Conservation (phyloP, 2,329 filamentous ascomycete species). For the Thelonectria blattea region DNA sequence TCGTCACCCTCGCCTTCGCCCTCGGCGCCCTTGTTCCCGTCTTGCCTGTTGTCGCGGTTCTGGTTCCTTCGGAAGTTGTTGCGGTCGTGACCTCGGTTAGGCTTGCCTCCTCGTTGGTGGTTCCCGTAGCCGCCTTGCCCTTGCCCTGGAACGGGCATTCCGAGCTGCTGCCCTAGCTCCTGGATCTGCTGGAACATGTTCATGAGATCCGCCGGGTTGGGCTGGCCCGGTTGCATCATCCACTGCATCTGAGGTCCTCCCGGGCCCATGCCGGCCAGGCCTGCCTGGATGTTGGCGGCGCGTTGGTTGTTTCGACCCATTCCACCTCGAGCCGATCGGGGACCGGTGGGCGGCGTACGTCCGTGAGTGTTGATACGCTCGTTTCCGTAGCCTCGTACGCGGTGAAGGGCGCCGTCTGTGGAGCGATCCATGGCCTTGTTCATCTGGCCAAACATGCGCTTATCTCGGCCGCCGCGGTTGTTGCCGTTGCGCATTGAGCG, state of each 20-base stretch:
- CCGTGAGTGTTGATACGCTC: slow-evolving; percentile 83
- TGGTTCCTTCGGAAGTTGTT: slow-evolving; percentile 59
- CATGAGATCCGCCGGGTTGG: slow-evolving; percentile 63
- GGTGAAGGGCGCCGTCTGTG: slow-evolving; percentile 77
- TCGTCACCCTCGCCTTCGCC: slow-evolving; percentile 58
- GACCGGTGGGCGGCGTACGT: slow-evolving; percentile 74
- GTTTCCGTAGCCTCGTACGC: slow-evolving; percentile 74
- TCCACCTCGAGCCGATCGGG: slow-evolving; percentile 61
- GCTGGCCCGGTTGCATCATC: slow-evolving; percentile 55
- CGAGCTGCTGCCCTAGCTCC: slow-evolving; percentile 69
- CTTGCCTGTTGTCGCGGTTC: slow-evolving; percentile 47
- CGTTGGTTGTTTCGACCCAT: slow-evolving; percentile 59
- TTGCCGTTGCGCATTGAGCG: slow-evolving; percentile 84
- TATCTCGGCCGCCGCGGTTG: slow-evolving; percentile 67
- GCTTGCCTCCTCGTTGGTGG: slow-evolving; percentile 55
- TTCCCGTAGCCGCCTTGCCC: slow-evolving; percentile 49
- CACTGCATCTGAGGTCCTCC: slow-evolving; percentile 47
- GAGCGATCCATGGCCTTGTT: slow-evolving; percentile 82
- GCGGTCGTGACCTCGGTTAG: slow-evolving; percentile 70
- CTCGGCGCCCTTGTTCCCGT: slow-evolving; percentile 43
- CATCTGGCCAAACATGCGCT: slow-evolving; percentile 85
- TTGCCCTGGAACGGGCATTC: slow-evolving; percentile 53
- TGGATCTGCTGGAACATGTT: slow-evolving; percentile 86
- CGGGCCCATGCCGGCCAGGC: slow-evolving; percentile 53
- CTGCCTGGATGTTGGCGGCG: slow-evolving; percentile 56